Conservation (phyloP, 2,329 filamentous ascomycete genomes). For the Polytolypa hystricis region DNA sequence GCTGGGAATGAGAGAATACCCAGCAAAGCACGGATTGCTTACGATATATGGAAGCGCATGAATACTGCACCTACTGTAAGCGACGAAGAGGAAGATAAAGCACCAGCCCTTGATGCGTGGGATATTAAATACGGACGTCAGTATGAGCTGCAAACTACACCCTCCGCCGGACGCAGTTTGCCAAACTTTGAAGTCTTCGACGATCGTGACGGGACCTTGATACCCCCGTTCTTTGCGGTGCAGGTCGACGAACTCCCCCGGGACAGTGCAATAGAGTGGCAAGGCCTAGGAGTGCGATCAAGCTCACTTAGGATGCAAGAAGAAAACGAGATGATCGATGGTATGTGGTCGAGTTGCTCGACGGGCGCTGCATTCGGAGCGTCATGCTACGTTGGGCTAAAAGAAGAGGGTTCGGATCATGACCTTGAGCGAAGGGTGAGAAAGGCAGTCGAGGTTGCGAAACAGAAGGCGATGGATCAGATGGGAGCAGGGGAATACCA, state of each 20-base stretch:
- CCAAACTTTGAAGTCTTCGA: constrained; percentile 20
- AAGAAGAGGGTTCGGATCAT: constrained; percentile 8
- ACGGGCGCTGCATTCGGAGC: constrained; percentile 12
- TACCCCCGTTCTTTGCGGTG: constrained; percentile 61
- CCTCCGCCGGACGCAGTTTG: constrained; percentile 10
- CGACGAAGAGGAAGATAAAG: constrained; percentile 21
- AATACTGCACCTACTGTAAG: constrained; percentile 16
- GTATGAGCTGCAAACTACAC: constrained; percentile 27
- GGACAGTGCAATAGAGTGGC: constrained; percentile 71
- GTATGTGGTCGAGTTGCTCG: constrained; percentile 15
- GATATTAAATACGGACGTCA: constrained; percentile 47
- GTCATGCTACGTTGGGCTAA: constrained; percentile 23
- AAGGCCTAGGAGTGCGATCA: constrained; percentile 50
- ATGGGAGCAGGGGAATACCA: constrained; percentile 2
- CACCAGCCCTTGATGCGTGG: constrained; percentile 40
- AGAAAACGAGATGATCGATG: constrained; percentile 11
- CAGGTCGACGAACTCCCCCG: constrained; percentile 70
- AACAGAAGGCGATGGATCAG: constrained; percentile 3
- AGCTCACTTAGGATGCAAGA: constrained; percentile 17
- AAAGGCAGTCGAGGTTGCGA: constrained; percentile 15
- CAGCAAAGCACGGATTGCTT: constrained; percentile 27
- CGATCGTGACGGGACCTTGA: constrained; percentile 15
- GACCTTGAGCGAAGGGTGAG: constrained; percentile 17
- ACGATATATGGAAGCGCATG: constrained; percentile 35
- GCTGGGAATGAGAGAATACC: constrained; percentile 30